These are phyloP conservation scores for Mycena latifolia DNA, from an alignment of 768 basidiomycete species.

Conservation along the genomic window DNA sequence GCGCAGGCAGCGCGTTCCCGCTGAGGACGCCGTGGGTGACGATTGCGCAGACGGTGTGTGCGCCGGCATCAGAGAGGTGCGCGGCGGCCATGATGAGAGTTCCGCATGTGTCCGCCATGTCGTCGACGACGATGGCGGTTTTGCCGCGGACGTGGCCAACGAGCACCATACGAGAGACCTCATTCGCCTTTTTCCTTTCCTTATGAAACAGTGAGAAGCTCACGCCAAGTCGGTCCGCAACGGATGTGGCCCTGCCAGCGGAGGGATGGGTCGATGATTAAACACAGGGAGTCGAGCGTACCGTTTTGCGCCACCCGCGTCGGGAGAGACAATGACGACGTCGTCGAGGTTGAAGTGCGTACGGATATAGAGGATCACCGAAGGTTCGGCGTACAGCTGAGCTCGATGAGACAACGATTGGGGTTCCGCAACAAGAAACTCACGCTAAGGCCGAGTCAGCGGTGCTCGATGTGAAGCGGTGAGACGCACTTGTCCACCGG, in stretches of 20 bases:
- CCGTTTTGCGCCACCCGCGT: constrained; percentile 99
- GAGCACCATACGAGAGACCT: constrained; percentile 94
- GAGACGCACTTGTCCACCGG: constrained; percentile 96
- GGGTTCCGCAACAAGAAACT: constrained; percentile 9
- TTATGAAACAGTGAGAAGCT: constrained; percentile 99
- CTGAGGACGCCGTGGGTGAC: constrained; percentile 97
- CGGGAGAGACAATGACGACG: constrained; percentile 96
- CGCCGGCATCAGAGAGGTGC: constrained; percentile 91
- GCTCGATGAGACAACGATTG: constrained; percentile 39
- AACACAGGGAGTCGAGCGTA: constrained; percentile 50
- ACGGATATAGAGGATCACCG: constrained; percentile 94
- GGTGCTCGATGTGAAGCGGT: not conserved
- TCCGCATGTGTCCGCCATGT: constrained; percentile 98
- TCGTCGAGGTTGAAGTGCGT: constrained; percentile 87
- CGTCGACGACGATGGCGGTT: constrained; percentile 94
- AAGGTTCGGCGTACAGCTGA: constrained; percentile 95
- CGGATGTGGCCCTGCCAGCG: constrained; percentile 86
- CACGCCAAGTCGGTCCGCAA: constrained; percentile 94
- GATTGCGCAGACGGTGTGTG: constrained; percentile 86
- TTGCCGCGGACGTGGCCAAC: constrained; percentile 93
- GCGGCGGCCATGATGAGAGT: constrained; percentile 92
- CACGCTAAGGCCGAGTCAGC: constrained; percentile 2
- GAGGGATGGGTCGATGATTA: constrained; percentile 1
- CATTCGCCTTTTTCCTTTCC: constrained; percentile 96
- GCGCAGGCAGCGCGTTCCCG: constrained; percentile 84